phyloP scores from a whole-genome alignment of 148 eudicot species.

The Amaranthus cruentus region DNA sequence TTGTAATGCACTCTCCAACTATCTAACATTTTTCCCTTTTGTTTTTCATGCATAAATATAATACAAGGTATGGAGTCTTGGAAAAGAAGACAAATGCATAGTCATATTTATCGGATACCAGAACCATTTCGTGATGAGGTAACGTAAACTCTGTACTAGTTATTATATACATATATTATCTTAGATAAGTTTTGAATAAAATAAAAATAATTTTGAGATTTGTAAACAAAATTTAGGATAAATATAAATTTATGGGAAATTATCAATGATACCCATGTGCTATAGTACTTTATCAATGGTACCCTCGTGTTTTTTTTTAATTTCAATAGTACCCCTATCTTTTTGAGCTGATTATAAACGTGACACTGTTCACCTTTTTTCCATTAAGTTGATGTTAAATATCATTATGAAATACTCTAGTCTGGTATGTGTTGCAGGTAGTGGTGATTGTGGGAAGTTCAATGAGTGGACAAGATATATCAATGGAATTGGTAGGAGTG shows the following conservation, averaged over 20 bases:
- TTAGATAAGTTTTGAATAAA: not conserved
- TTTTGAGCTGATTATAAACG: no score
- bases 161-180: not conserved
- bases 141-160: not conserved
- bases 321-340: no score
- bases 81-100: slow-evolving; percentile 69
- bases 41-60: not conserved
- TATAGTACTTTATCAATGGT: no score
- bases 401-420: no score
- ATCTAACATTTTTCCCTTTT: not conserved
- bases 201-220: not conserved
- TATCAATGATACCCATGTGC: no score
- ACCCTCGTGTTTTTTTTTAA: no score
- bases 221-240: no score
- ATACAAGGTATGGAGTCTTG: slow-evolving; percentile 60
- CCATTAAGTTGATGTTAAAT: no score
- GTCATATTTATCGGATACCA: slow-evolving; percentile 64
- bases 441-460: slow-evolving; percentile 79
- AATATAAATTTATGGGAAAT: no score
- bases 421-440: slow-evolving; percentile 31
- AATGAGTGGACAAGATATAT: slow-evolving; percentile 67
- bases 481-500: slow-evolving; percentile 64
- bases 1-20: no score
- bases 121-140: slow-evolving; percentile 68
- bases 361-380: no score